These are phyloP conservation scores for Mariannaea elegans DNA, from an alignment of 2,329 filamentous ascomycete genomes.

Conservation along the genomic window DNA sequence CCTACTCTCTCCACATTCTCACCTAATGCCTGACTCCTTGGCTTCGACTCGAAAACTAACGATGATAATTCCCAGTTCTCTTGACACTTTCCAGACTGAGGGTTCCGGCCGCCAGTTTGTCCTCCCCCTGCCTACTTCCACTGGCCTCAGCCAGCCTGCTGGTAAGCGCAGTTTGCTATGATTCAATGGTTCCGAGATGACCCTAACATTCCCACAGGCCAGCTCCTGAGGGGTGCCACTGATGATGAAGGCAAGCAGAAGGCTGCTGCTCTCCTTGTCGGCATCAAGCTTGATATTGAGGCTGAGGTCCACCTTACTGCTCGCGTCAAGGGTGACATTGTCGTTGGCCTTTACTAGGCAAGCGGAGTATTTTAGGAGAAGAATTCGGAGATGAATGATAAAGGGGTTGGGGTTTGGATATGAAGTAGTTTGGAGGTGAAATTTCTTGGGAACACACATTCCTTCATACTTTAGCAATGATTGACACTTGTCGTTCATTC, in stretches of 20 bases:
- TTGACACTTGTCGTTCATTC: neutral
- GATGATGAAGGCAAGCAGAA: slow-evolving; percentile 67
- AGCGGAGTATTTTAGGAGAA: neutral
- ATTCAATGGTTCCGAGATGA: neutral
- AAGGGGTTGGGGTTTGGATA: neutral
- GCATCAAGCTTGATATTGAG: slow-evolving; percentile 71
- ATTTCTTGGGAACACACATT: neutral
- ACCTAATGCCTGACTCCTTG: neutral
- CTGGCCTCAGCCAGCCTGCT: slow-evolving; percentile 47
- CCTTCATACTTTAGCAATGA: neutral
- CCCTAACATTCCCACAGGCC: slow-evolving; percentile 46
- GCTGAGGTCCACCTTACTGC: slow-evolving; percentile 70
- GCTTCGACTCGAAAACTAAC: neutral
- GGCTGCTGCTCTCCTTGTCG: slow-evolving; percentile 65
- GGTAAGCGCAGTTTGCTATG: slow-evolving; percentile 27
- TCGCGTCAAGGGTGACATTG: slow-evolving; percentile 67
- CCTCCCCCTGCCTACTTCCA: slow-evolving; percentile 43
- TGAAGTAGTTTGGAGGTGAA: neutral
- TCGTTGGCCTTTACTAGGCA: slow-evolving; percentile 51
- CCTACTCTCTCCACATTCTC: slow-evolving; percentile 31
- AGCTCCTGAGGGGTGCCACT: slow-evolving; percentile 64
- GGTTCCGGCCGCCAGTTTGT: slow-evolving; percentile 37
- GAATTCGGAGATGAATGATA: neutral
- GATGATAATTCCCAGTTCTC: slow-evolving; percentile 30
- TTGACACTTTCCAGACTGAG: slow-evolving; percentile 39